These are phyloP conservation scores for Fagus sylvatica DNA, from an alignment of 306 rosid species.

Conservation along the genomic window DNA sequence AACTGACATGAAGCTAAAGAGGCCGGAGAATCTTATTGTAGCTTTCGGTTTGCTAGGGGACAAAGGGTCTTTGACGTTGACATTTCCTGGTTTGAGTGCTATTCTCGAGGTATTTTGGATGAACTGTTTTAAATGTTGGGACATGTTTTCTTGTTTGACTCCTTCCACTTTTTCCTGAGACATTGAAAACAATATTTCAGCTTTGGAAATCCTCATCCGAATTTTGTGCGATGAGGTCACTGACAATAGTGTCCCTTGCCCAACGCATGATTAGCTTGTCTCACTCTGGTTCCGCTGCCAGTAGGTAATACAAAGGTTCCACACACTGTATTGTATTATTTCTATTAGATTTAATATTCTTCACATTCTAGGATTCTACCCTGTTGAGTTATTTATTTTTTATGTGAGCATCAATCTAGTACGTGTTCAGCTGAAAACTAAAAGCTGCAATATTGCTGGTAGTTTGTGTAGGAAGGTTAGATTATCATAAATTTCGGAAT, in stretches of 20 bases:
- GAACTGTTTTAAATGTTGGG: slow-evolving; percentile 35
- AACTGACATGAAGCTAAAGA: slow-evolving; percentile 78
- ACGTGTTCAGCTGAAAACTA: background rate
- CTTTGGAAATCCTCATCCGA: slow-evolving; percentile 93
- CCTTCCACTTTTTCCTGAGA: slow-evolving; percentile 44
- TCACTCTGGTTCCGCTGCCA: slow-evolving; percentile 74
- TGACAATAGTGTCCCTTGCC: slow-evolving; percentile 95
- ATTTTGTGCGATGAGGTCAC: slow-evolving; percentile 87
- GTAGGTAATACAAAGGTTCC: slow-evolving; percentile 62
- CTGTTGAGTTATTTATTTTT: slow-evolving; percentile 1
- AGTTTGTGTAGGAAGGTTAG: background rate
- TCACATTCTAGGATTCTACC: background rate
- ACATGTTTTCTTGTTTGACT: slow-evolving; percentile 37
- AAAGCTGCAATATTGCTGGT: background rate
- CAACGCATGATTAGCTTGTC: slow-evolving; percentile 86
- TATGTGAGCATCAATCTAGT: slow-evolving; percentile 12
- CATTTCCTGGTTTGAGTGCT: slow-evolving; percentile 76
- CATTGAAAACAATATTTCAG: slow-evolving; percentile 67
- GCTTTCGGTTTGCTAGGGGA: slow-evolving; percentile 93
- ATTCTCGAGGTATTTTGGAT: slow-evolving; percentile 69
- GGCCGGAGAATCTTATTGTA: slow-evolving; percentile 70
- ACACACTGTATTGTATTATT: slow-evolving; percentile 9
- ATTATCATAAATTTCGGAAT: background rate
- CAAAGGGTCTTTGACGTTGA: slow-evolving; percentile 85
- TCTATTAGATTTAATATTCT: background rate